Evolutionary conservation across 148 eudicot species (phyloP), one percentile per base, ranked within the genome.

Genomic region (Nepenthes gracilis): DNA sequence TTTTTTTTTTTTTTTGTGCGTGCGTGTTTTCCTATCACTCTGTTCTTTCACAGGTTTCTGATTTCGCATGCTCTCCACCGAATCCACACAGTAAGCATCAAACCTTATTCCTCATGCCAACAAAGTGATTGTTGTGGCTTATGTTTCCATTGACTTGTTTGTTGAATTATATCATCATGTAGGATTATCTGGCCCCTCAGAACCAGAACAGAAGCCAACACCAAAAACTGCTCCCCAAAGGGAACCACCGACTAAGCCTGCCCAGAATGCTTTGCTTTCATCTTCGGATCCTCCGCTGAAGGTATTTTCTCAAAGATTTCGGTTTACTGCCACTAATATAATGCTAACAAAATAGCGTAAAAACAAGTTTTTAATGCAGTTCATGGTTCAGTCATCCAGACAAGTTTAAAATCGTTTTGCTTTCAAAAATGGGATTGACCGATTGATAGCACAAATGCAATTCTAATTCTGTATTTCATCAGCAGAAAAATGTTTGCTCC

Each of bases 41-140:
- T 32, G 12, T 2, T 54, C 33, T 55, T 55, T 4, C 1, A 9
- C 91, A 93, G 99, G 89, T 77, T 72, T 88, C 89, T 70, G 99
- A 93, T 75, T 93, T 88, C 15, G 85, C 71, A 7, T 86, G 79
- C 73, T 93, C 96, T 45, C 96, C 23, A 23, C 23, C 96, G 10
- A 86, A 81, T 76, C 91, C 95, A 61, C 94, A 77, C 65, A 86
- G 99, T 88, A 86, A 9, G 75, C 64, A 64, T 63, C 7, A 64
- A 73, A 72, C 47, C 65, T 10, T 70, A 74, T 75, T 68, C 74
- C 63, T 15, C 11, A 9, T 8, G 6, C 11, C 1, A 35, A 11
- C 35, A 32, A 35, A 32, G 9, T 33, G 58, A 55, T 55, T 55
- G 0, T 9, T 32, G 36, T 32, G 36, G 35, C 36, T 35, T 55